Conservation (phyloP, 2,329 filamentous ascomycete species). For the Colletotrichum sp. region DNA sequence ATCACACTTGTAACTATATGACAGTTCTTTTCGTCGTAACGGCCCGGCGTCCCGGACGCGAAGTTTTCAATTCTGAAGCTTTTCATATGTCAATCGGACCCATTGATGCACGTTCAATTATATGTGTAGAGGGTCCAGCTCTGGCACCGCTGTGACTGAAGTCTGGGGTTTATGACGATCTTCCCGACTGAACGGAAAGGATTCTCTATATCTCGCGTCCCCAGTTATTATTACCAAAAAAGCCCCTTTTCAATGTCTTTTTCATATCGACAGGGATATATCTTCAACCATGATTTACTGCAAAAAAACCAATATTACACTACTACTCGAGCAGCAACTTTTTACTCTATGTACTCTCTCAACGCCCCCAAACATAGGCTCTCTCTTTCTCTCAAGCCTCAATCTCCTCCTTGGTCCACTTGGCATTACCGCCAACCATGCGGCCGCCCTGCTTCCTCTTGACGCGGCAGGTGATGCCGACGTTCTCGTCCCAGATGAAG, state of each 20-base stretch:
- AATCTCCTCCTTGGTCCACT: conserved; percentile 74
- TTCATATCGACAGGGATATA: neutral
- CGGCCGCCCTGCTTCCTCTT: conserved; percentile 84
- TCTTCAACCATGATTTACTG: neutral
- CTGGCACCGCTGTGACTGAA: neutral
- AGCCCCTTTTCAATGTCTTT: neutral
- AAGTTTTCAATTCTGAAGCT: conserved; percentile 20
- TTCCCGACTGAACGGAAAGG: neutral
- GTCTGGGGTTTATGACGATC: neutral
- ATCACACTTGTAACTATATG: conserved; percentile 19
- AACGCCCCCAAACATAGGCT: neutral
- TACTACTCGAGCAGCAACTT: neutral
- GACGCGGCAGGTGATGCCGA: conserved; percentile 89
- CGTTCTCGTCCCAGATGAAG: conserved; percentile 88
- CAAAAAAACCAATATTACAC: neutral
- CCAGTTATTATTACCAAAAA: neutral
- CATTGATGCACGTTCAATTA: neutral
- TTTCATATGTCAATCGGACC: conserved; percentile 15
- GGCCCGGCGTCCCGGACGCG: conserved; percentile 16
- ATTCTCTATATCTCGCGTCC: neutral
- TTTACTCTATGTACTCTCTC: neutral
- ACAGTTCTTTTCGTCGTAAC: conserved; percentile 15
- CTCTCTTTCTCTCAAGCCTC: conserved; percentile 56
- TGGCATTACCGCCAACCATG: conserved; percentile 55
- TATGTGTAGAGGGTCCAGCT: neutral